phyloP scores from a whole-genome alignment of 1,284 basidiomycete genomes.

The Microbotryum violaceum region DNA sequence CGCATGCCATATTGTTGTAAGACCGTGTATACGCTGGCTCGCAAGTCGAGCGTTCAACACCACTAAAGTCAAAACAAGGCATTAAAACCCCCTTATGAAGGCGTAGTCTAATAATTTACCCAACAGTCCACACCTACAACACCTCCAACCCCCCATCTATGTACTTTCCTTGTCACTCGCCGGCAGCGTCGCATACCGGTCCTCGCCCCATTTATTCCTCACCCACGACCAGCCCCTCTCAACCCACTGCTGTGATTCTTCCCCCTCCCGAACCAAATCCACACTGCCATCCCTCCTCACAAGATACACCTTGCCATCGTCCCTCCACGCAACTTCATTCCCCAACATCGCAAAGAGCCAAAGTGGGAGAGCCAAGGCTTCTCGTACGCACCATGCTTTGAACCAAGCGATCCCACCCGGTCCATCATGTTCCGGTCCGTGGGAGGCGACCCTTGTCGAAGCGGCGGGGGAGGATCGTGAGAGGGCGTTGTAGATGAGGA shows the following conservation, averaged over 20 bases:
- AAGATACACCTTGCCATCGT: conserved; percentile 29
- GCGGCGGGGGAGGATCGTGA: conserved; percentile 28
- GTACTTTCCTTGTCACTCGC: conserved; percentile 16
- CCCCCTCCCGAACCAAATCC: conserved; percentile 10
- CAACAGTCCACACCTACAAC: too few species aligned
- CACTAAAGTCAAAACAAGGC: too few species aligned
- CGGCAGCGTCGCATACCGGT: conserved; percentile 18
- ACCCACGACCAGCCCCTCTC: conserved; percentile 17
- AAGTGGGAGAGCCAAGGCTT: conserved; percentile 73
- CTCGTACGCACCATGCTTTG: conserved; percentile 66
- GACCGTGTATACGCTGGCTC: too few species aligned
- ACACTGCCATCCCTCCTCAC: conserved; percentile 33
- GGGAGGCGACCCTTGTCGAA: conserved; percentile 10
- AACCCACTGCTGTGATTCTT: conserved; percentile 7
- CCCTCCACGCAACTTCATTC: conserved; percentile 74
- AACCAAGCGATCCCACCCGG: conserved; percentile 49
- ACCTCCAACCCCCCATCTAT: too few species aligned
- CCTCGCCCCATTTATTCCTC: conserved; percentile 2
- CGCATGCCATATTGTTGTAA: too few species aligned
- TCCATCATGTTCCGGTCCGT: conserved; percentile 42
- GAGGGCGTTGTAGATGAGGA: conserved; percentile 31
- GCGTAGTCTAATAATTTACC: too few species aligned
- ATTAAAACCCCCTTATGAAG: too few species aligned
- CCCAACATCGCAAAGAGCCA: conserved; percentile 73
- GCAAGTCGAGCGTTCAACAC: too few species aligned